phyloP scores from a whole-genome alignment of 306 rosid species.

The Vigna reflexopilosa region DNA sequence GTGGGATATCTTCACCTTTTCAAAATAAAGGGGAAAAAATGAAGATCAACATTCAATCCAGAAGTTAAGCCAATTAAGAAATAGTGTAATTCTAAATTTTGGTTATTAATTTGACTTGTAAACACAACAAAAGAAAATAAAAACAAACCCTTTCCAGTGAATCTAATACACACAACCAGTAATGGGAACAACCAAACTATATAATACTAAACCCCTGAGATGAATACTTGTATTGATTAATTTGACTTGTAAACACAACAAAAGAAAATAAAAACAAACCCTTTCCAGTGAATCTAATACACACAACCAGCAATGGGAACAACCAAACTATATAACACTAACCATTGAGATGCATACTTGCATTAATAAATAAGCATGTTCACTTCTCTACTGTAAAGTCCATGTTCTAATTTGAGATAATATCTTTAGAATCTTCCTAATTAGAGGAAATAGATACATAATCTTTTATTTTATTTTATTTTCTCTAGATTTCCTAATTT shows the following conservation, averaged over 20 bases:
- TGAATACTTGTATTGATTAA: neutral
- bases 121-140: neutral
- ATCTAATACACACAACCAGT: conserved; percentile 5
- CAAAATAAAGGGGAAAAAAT: conserved; percentile 38
- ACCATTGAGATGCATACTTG: neutral
- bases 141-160: neutral
- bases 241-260: neutral
- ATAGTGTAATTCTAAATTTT: neutral
- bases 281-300: conserved; percentile 1
- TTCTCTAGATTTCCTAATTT: no score
- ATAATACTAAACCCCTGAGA: neutral
- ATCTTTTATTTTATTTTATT: no score
- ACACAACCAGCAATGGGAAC: conserved; percentile 1
- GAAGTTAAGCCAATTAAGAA: conserved; percentile 25
- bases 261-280: neutral
- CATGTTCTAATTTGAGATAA: no score
- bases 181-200: conserved; percentile 12
- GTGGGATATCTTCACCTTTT: conserved; percentile 96
- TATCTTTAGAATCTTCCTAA: no score
- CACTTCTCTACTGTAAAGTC: neutral
- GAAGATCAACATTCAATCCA: conserved; percentile 35
- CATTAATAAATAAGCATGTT: neutral
- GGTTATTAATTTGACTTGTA: conserved; percentile 2
- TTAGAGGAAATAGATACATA: no score
- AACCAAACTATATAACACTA: conserved; percentile 16